Conservation (phyloP, 768 basidiomycete genomes). For the Daedalea quercina region DNA sequence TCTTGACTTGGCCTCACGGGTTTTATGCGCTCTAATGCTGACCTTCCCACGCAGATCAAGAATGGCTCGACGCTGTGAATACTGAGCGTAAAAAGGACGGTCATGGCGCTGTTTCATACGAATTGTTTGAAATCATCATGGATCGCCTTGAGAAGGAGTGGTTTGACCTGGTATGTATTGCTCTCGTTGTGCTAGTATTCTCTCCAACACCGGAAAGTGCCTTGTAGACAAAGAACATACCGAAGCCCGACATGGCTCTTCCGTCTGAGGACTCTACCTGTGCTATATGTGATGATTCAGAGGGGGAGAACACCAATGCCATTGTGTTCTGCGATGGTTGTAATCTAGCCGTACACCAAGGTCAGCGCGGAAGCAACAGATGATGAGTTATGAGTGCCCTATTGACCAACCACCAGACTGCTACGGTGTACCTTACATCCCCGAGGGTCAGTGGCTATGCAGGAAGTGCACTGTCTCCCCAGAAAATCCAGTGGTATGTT, state of each 20-base stretch:
- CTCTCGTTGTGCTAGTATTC: not conserved
- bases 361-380: slow-evolving; percentile 31
- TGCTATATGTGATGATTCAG: slow-evolving; percentile 95
- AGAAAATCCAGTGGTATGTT: slow-evolving; percentile 85
- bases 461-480: slow-evolving; percentile 97
- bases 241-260: slow-evolving; percentile 79
- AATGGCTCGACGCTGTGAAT: slow-evolving; percentile 90
- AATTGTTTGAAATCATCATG: slow-evolving; percentile 94
- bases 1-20: no score
- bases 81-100: slow-evolving; percentile 73
- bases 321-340: slow-evolving; percentile 99
- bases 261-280: slow-evolving; percentile 96
- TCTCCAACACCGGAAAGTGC: not conserved
- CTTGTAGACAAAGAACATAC: slow-evolving; percentile 82
- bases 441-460: slow-evolving; percentile 99
- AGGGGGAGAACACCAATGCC: slow-evolving; percentile 97
- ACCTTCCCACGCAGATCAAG: no score
- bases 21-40: no score
- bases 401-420: slow-evolving; percentile 57
- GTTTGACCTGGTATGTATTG: slow-evolving; percentile 77
- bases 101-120: slow-evolving; percentile 65
- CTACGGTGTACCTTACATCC: slow-evolving; percentile 98
- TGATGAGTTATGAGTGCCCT: not conserved
- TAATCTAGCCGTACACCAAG: slow-evolving; percentile 99
- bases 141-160: slow-evolving; percentile 98